Percentiles rank a stretch among this genome's conserved stretches.
phyloP scores from a whole-genome alignment of 371 early-diverging fungal genomes.

The Mucor circinelloides region DNA sequence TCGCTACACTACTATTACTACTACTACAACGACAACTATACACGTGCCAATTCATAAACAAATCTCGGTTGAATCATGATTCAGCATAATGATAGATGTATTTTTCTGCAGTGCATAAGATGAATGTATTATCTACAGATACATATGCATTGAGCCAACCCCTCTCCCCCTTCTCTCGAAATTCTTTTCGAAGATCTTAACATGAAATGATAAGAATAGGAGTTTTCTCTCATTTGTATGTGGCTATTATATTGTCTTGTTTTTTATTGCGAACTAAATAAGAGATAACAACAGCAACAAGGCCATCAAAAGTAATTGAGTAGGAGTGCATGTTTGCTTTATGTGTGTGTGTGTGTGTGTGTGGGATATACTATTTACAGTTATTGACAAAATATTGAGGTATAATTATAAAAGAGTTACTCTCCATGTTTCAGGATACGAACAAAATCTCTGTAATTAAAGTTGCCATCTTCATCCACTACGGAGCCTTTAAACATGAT shows the following conservation, averaged over 20 bases:
- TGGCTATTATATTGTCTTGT: neutral
- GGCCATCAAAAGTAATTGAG: too few relatives aligned
- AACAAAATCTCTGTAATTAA: slow-evolving; percentile 92
- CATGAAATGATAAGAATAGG: slow-evolving; percentile 1
- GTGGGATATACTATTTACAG: slow-evolving; percentile 10
- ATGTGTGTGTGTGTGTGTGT: neutral
- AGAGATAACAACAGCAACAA: too few relatives aligned
- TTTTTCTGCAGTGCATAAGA: neutral
- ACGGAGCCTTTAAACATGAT: slow-evolving; percentile 92
- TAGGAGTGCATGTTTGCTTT: neutral
- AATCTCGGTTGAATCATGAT: too few relatives aligned
- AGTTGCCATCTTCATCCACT: slow-evolving; percentile 76
- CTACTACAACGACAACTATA: neutral
- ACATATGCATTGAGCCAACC: neutral
- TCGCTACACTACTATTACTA: too few relatives aligned
- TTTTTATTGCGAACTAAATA: neutral
- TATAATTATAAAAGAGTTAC: slow-evolving; percentile 30
- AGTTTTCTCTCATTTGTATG: neutral
- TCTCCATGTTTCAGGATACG: slow-evolving; percentile 94
- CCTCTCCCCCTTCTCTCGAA: neutral
- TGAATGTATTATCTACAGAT: neutral
- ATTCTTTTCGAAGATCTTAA: neutral
- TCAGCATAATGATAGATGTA: neutral
- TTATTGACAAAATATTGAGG: slow-evolving; percentile 5
- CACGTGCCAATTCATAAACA: neutral